A percentile compares a stretch with the other conserved stretches of the same genome.
Conservation (phyloP, 163 green algal species). For the Trebouxia gelatinosa region DNA sequence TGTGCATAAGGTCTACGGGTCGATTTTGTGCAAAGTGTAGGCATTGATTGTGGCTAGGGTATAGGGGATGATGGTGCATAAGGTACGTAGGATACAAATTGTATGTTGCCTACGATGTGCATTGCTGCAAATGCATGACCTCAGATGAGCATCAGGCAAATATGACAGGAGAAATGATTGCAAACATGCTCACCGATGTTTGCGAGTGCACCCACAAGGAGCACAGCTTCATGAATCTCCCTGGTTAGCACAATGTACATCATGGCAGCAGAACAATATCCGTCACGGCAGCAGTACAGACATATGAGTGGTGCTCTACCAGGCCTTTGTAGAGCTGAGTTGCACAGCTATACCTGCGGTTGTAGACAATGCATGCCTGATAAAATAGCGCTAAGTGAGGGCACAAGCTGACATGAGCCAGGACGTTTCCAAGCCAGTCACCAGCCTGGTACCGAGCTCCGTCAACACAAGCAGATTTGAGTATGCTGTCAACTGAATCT, state of each 20-base stretch:
- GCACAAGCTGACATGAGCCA: slow-evolving; percentile 7
- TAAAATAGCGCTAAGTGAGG: slow-evolving; percentile 6
- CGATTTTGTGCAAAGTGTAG: no score
- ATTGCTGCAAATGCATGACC: no score
- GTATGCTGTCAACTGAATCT: not conserved
- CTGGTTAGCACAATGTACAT: not conserved
- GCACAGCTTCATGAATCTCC: not conserved
- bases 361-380: slow-evolving; percentile 4
- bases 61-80: no score
- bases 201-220: not conserved
- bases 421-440: not conserved
- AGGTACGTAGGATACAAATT: no score
- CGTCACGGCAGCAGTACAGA: not conserved
- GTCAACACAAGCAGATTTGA: slow-evolving; percentile 7
- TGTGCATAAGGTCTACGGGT: no score
- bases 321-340: not conserved
- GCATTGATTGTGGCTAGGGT: no score
- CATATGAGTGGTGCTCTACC: not conserved
- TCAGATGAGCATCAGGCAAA: no score
- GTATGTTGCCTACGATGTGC: no score
- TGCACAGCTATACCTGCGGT: slow-evolving; percentile 5
- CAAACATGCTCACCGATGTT: slow-evolving; percentile 25
- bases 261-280: not conserved
- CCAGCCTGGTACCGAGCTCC: not conserved
- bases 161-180: no score